A percentile compares a stretch with the other conserved stretches of the same genome.
phyloP scores from a whole-genome alignment of 257 asterid species.

The Solanum pennellii region DNA sequence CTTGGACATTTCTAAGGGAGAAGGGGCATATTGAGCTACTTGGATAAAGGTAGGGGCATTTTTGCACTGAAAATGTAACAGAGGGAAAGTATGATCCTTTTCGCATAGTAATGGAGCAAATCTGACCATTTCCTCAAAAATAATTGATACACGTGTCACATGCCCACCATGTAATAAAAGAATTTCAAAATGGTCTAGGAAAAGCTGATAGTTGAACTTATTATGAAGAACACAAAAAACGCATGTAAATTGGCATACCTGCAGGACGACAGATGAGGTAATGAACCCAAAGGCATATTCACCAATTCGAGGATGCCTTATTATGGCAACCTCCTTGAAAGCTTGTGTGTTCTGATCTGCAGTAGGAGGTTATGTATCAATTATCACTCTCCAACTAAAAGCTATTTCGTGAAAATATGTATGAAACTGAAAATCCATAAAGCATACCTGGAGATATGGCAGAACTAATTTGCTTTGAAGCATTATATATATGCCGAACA shows the following conservation, averaged over 20 bases:
- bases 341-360: constrained; percentile 45
- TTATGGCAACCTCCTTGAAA: constrained; percentile 47
- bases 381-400: background rate
- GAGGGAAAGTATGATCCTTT: background rate
- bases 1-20: background rate
- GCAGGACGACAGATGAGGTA: constrained; percentile 36
- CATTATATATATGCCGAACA: constrained; percentile 35
- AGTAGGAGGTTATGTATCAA: background rate
- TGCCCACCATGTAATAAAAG: background rate
- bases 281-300: constrained; percentile 54
- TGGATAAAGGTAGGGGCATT: background rate
- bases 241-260: constrained; percentile 13
- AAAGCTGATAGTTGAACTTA: background rate
- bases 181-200: background rate
- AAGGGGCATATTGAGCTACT: background rate
- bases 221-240: background rate
- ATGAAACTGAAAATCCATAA: background rate
- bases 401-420: background rate
- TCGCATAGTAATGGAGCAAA: background rate
- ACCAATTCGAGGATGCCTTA: constrained; percentile 50
- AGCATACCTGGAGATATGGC: constrained; percentile 41
- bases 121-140: background rate
- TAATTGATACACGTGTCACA: background rate
- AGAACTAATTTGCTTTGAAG: constrained; percentile 37
- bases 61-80: background rate